These are phyloP conservation scores for Saccharomycopsis fodiens DNA, from an alignment of 805 yeast genomes.

Conservation along the genomic window DNA sequence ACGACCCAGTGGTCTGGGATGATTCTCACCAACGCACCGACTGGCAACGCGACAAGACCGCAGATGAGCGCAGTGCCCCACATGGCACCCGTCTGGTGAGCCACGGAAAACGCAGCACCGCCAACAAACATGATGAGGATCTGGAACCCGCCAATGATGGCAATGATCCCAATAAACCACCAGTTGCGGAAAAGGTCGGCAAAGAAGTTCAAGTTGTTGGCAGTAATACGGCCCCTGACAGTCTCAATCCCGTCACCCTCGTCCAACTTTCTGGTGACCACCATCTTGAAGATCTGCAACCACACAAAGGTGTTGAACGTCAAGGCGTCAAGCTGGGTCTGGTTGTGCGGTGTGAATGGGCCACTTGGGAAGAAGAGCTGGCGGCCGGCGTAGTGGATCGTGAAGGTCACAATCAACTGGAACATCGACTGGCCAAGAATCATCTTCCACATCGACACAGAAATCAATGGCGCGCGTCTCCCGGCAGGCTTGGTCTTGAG, in stretches of 20 bases:
- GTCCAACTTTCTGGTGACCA: slow-evolving; percentile 86
- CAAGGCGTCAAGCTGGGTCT: slow-evolving; percentile 64
- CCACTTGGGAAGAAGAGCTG: slow-evolving; percentile 40
- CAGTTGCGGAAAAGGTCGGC: slow-evolving; percentile 75
- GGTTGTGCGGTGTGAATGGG: slow-evolving; percentile 34
- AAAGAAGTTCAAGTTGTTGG: slow-evolving; percentile 70
- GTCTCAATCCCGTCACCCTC: slow-evolving; percentile 65
- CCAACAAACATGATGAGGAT: slow-evolving; percentile 92
- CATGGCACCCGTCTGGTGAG: slow-evolving; percentile 71
- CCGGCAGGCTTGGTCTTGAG: slow-evolving; percentile 81
- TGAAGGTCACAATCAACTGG: slow-evolving; percentile 76
- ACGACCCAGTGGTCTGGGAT: slow-evolving; percentile 76
- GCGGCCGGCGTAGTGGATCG: slow-evolving; percentile 72
- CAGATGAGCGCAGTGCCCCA: slow-evolving; percentile 86
- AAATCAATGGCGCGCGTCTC: slow-evolving; percentile 67
- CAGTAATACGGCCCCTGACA: slow-evolving; percentile 50
- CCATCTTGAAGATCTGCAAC: slow-evolving; percentile 92
- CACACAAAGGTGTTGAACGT: slow-evolving; percentile 96
- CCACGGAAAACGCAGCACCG: slow-evolving; percentile 87
- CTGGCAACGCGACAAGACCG: slow-evolving; percentile 76
- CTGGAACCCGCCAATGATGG: slow-evolving; percentile 77
- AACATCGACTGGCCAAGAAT: slow-evolving; percentile 77
- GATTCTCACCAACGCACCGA: slow-evolving; percentile 67
- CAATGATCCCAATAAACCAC: slow-evolving; percentile 68
- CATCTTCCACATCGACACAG: slow-evolving; percentile 98